A percentile compares a stretch with the other conserved stretches of the same genome.
phyloP scores from a whole-genome alignment of 306 rosid species.

The Cicer bijugum region DNA sequence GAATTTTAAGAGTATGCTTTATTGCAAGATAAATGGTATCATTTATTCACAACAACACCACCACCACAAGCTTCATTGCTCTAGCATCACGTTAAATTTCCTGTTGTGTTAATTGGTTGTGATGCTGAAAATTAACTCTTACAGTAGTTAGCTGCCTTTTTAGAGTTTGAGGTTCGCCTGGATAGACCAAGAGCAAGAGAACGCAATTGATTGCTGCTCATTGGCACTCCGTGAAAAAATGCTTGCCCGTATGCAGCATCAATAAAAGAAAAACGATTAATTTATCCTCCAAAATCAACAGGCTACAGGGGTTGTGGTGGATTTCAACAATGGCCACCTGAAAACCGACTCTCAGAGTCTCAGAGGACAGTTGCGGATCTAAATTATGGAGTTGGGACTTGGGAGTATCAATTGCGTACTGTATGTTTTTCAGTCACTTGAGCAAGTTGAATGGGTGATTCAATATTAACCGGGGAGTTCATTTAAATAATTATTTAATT shows the following conservation, averaged over 20 bases:
- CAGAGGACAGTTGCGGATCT: not conserved
- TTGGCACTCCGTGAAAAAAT: slow-evolving; percentile 10
- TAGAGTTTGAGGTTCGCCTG: not conserved
- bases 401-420: not conserved
- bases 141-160: slow-evolving; percentile 7
- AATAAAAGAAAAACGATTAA: not conserved
- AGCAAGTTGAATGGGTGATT: not conserved
- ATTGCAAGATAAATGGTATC: slow-evolving; percentile 21
- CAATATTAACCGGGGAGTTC: not conserved
- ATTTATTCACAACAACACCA: slow-evolving; percentile 2
- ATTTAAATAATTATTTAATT: not conserved
- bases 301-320: not conserved
- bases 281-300: not conserved
- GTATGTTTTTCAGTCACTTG: not conserved
- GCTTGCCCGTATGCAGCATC: not conserved
- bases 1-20: slow-evolving; percentile 15
- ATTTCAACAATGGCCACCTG: slow-evolving; percentile 2
- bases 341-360: not conserved
- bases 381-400: not conserved
- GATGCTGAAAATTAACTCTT: slow-evolving; percentile 19
- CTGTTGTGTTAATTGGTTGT: slow-evolving; percentile 7
- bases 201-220: slow-evolving; percentile 11
- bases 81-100: slow-evolving; percentile 19
- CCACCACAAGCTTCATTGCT: not conserved
- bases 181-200: not conserved